Conservation (phyloP, 1,284 basidiomycete genomes). For the Leccinum cinnamomeum region DNA sequence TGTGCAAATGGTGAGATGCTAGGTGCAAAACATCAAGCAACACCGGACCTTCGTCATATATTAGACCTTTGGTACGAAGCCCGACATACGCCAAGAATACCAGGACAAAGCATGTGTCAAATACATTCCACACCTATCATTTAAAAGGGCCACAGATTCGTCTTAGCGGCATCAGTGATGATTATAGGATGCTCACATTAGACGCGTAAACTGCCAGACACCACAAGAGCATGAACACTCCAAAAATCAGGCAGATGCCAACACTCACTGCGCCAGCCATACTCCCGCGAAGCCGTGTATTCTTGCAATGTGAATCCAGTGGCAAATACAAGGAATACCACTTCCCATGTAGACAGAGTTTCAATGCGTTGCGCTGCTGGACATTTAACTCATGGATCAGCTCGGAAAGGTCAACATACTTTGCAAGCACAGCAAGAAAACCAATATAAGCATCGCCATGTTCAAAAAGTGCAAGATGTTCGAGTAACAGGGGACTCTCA, state of each 20-base stretch:
- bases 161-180: background rate
- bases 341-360: slow-evolving; percentile 60
- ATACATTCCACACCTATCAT: slow-evolving; percentile 80
- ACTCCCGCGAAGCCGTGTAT: slow-evolving; percentile 76
- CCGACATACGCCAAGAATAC: slow-evolving; percentile 72
- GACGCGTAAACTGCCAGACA: slow-evolving; percentile 73
- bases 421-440: slow-evolving; percentile 73
- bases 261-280: slow-evolving; percentile 80
- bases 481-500: slow-evolving; percentile 82
- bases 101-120: slow-evolving; percentile 76
- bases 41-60: slow-evolving; percentile 49
- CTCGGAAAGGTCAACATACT: slow-evolving; percentile 44
- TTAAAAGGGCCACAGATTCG: slow-evolving; percentile 2
- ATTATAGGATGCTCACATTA: slow-evolving; percentile 50
- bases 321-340: slow-evolving; percentile 72
- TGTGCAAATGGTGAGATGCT: slow-evolving; percentile 30
- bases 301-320: slow-evolving; percentile 79
- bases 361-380: slow-evolving; percentile 55
- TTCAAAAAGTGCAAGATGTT: slow-evolving; percentile 79
- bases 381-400: slow-evolving; percentile 4
- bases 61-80: slow-evolving; percentile 67
- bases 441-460: slow-evolving; percentile 63
- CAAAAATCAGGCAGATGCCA: background rate
- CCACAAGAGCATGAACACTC: slow-evolving; percentile 7
- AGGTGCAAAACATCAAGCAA: slow-evolving; percentile 7